phyloP scores from a whole-genome alignment of 2,329 filamentous ascomycete species.

The Fusarium solani-melongenae region DNA sequence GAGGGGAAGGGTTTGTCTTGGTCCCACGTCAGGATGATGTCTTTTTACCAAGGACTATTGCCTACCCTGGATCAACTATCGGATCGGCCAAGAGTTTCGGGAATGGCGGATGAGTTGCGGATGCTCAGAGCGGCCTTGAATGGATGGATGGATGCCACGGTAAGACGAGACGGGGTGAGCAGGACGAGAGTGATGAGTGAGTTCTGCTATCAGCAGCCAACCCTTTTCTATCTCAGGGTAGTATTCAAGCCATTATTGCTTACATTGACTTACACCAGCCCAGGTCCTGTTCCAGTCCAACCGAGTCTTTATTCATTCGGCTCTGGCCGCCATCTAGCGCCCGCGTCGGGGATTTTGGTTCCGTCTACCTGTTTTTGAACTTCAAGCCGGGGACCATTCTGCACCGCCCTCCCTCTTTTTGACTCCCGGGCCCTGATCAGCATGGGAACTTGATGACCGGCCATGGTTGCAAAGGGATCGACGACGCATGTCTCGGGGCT shows the following conservation, averaged over 20 bases:
- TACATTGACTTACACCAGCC: conserved; percentile 26
- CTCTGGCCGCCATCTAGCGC: conserved; percentile 18
- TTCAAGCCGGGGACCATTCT: background rate
- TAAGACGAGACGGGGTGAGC: conserved; percentile 1
- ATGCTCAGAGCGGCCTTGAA: conserved; percentile 6
- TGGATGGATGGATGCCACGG: conserved; percentile 3
- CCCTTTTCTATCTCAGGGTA: background rate
- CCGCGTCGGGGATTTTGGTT: background rate
- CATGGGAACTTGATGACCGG: background rate
- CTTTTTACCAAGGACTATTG: conserved; percentile 3
- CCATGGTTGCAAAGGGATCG: conserved; percentile 21
- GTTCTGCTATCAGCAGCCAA: background rate
- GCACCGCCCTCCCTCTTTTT: background rate
- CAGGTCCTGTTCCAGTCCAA: conserved; percentile 3
- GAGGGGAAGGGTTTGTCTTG: conserved; percentile 18
- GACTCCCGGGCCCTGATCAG: conserved; percentile 1
- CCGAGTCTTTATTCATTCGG: conserved; percentile 4
- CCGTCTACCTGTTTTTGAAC: conserved; percentile 8
- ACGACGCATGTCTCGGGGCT: conserved; percentile 33
- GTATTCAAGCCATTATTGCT: background rate
- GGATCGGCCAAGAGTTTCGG: conserved; percentile 6
- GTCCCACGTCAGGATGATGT: conserved; percentile 35
- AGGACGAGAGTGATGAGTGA: background rate
- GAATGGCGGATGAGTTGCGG: conserved; percentile 17
- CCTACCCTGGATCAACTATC: conserved; percentile 24